Percentiles rank a stretch among this genome's conserved stretches.
Evolutionary conservation across 2,329 filamentous ascomycete genomes (phyloP).

Genomic region (Aspergillus sp.): DNA sequence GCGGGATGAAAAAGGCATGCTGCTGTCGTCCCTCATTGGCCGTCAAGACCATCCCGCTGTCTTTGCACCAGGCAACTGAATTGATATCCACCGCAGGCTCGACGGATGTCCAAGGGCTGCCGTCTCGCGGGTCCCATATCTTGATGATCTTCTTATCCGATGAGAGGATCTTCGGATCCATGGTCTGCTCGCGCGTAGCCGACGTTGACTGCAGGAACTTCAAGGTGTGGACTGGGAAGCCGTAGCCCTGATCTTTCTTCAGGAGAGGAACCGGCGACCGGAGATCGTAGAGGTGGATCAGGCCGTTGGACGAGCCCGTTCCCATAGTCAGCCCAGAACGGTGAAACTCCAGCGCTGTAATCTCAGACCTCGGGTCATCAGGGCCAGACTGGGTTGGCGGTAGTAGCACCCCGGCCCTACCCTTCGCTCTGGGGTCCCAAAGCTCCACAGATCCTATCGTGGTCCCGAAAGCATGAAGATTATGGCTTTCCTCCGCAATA

Average conservation of each 20-base stretch:
- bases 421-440: slow-evolving; percentile 82
- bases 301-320: slow-evolving; percentile 76
- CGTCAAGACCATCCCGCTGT: slow-evolving; percentile 89
- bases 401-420: slow-evolving; percentile 67
- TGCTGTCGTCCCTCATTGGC: slow-evolving; percentile 95
- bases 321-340: slow-evolving; percentile 74
- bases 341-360: slow-evolving; percentile 82
- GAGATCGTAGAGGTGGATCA: slow-evolving; percentile 85
- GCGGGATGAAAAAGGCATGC: slow-evolving; percentile 89
- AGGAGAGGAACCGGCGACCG: slow-evolving; percentile 77
- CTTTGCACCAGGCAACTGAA: slow-evolving; percentile 82
- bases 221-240: slow-evolving; percentile 81
- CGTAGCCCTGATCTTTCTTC: slow-evolving; percentile 92
- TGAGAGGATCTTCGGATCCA: slow-evolving; percentile 69
- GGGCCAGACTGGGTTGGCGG: slow-evolving; percentile 37
- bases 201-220: slow-evolving; percentile 57
- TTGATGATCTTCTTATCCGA: slow-evolving; percentile 96
- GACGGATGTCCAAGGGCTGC: slow-evolving; percentile 87
- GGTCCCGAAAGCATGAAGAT: slow-evolving; percentile 85
- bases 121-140: slow-evolving; percentile 77
- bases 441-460: slow-evolving; percentile 93
- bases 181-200: slow-evolving; percentile 59
- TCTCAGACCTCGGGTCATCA: slow-evolving; percentile 45
- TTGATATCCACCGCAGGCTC: slow-evolving; percentile 94
- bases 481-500: slow-evolving; percentile 80